phyloP scores from a whole-genome alignment of 495 filamentous ascomycete species.

The Rhypophila decipiens region DNA sequence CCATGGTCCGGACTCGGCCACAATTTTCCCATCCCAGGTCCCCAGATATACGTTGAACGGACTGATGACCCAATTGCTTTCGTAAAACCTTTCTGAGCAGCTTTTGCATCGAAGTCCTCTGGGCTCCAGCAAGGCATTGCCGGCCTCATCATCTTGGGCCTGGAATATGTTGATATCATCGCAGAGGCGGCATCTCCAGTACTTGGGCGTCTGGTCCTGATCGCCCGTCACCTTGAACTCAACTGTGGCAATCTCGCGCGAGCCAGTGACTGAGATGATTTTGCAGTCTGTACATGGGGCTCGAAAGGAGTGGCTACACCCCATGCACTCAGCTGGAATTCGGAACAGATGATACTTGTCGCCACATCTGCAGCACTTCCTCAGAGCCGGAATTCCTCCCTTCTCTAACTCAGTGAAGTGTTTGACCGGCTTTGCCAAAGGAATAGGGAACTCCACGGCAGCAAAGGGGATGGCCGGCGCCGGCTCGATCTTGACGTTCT shows the following conservation, averaged over 20 bases:
- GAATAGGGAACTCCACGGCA: slow-evolving; percentile 7
- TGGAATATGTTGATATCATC: slow-evolving; percentile 13
- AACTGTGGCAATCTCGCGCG: slow-evolving; percentile 12
- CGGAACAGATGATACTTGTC: slow-evolving; percentile 14
- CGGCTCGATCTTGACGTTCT: slow-evolving; percentile 9
- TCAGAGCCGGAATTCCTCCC: slow-evolving; percentile 9
- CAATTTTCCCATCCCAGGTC: slow-evolving; percentile 15
- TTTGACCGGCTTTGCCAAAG: slow-evolving; percentile 11
- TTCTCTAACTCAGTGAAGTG: slow-evolving; percentile 14
- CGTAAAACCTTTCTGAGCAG: slow-evolving; percentile 7
- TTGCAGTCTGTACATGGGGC: slow-evolving; percentile 9
- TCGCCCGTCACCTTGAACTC: slow-evolving; percentile 10
- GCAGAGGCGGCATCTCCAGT: slow-evolving; percentile 13
- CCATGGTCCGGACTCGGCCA: slow-evolving; percentile 16
- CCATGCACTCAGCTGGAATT: slow-evolving; percentile 6
- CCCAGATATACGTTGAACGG: slow-evolving; percentile 16
- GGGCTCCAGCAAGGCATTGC: slow-evolving; percentile 13
- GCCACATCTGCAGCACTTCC: slow-evolving; percentile 15
- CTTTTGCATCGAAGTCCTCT: slow-evolving; percentile 7
- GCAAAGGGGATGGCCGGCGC: slow-evolving; percentile 11
- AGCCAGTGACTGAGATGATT: slow-evolving; percentile 12
- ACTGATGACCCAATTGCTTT: slow-evolving; percentile 17
- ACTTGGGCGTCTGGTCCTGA: slow-evolving; percentile 18
- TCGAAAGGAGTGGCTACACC: slow-evolving; percentile 13
- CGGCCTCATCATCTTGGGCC: neutral